phyloP scores from a whole-genome alignment of 768 basidiomycete genomes.

The Russula sp. region DNA sequence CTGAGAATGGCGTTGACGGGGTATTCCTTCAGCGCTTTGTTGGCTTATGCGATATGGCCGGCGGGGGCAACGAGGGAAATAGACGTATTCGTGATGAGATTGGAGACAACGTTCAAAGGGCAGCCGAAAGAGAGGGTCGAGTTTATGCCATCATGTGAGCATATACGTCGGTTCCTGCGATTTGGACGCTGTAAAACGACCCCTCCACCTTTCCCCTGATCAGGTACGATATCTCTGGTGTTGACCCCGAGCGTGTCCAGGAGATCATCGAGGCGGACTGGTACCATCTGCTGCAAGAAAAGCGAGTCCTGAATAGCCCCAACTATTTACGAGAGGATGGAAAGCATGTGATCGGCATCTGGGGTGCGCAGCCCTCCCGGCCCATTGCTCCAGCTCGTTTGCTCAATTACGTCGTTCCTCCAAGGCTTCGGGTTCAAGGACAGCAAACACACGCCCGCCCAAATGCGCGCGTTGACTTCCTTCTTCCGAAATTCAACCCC shows the following conservation, averaged over 20 bases:
- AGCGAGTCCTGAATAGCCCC: slow-evolving; percentile 61
- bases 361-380: slow-evolving; percentile 41
- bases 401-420: background rate
- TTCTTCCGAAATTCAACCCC: slow-evolving; percentile 60
- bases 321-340: slow-evolving; percentile 68
- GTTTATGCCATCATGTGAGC: slow-evolving; percentile 82
- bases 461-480: slow-evolving; percentile 47
- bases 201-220: background rate
- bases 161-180: background rate
- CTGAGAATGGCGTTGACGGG: slow-evolving; percentile 71
- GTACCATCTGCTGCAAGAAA: slow-evolving; percentile 58
- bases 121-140: slow-evolving; percentile 73
- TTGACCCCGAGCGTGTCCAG: slow-evolving; percentile 65
- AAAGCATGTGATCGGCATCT: slow-evolving; percentile 64
- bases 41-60: slow-evolving; percentile 54
- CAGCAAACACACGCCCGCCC: slow-evolving; percentile 53
- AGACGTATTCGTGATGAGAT: slow-evolving; percentile 66
- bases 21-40: slow-evolving; percentile 78
- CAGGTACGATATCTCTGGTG: slow-evolving; percentile 82
- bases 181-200: background rate
- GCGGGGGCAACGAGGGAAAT: slow-evolving; percentile 47
- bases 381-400: background rate
- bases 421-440: slow-evolving; percentile 67
- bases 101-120: slow-evolving; percentile 62
- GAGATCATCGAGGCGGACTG: slow-evolving; percentile 66